Conservation (phyloP, 1,284 basidiomycete genomes). For the Mycena sp. region DNA sequence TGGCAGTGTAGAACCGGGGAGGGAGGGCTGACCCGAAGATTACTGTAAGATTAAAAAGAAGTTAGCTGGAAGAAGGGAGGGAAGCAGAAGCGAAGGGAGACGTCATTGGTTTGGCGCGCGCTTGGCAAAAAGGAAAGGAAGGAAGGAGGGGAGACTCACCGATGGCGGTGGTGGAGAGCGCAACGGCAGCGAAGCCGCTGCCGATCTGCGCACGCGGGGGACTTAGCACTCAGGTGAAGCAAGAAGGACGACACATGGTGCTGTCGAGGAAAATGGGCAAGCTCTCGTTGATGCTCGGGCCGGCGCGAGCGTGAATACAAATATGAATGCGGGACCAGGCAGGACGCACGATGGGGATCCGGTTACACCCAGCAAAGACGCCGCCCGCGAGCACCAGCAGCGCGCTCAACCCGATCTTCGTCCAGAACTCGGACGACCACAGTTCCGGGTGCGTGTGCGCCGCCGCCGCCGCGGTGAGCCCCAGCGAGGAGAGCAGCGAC, state of each 20-base stretch:
- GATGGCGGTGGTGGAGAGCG: conserved; percentile 86
- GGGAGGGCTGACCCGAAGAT: conserved; percentile 76
- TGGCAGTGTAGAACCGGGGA: neutral
- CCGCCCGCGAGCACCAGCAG: conserved; percentile 82
- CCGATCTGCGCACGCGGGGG: conserved; percentile 63
- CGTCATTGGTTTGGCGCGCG: no score
- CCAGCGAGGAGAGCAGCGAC: no score
- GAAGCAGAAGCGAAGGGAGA: no score
- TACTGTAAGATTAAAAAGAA: no score
- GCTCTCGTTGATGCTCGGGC: conserved; percentile 91
- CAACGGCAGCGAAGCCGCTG: conserved; percentile 86
- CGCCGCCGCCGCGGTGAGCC: no score
- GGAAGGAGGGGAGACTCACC: conserved; percentile 52
- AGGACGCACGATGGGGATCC: no score
- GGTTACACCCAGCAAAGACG: conserved; percentile 88
- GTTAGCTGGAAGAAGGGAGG: no score
- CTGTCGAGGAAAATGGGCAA: conserved; percentile 95
- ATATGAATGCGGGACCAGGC: no score
- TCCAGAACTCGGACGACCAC: conserved; percentile 58
- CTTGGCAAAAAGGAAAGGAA: no score
- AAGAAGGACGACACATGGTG: conserved; percentile 66
- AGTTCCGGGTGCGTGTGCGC: conserved; percentile 13
- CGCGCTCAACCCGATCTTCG: conserved; percentile 72
- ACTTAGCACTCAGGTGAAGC: neutral
- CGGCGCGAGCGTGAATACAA: no score